phyloP scores from a whole-genome alignment of 2,329 filamentous ascomycete species.

The Fusarium poae region DNA sequence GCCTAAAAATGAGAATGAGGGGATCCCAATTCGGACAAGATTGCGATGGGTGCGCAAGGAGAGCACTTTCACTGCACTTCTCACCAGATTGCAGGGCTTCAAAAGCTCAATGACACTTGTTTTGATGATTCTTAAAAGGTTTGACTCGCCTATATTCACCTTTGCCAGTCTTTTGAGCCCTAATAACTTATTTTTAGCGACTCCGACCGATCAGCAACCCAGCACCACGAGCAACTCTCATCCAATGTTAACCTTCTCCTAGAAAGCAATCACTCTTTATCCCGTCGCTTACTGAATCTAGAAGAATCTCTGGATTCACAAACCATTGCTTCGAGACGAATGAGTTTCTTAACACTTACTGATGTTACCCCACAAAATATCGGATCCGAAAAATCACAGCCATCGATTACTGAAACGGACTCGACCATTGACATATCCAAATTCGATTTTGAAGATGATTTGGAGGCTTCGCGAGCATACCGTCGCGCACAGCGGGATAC shows the following conservation, averaged over 20 bases:
- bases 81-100: not conserved
- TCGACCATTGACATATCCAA: not conserved
- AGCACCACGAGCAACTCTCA: not conserved
- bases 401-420: not conserved
- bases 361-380: not conserved
- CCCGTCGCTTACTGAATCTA: not conserved
- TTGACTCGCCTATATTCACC: accelerated
- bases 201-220: not conserved
- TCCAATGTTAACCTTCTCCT: not conserved
- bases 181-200: not conserved
- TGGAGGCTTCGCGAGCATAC: not conserved
- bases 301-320: constrained; percentile 13
- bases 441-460: not conserved
- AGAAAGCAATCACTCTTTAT: not conserved
- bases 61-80: not conserved
- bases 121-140: constrained; percentile 13
- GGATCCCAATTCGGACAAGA: not conserved
- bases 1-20: not conserved
- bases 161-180: accelerated
- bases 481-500: not conserved
- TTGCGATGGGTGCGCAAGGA: constrained; percentile 17
- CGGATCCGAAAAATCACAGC: not conserved
- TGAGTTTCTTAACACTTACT: not conserved
- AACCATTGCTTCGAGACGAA: not conserved
- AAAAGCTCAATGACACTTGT: constrained; percentile 24